Conservation (phyloP, 192 early-diverging fungal species). For the Backusella liffmaniae region DNA sequence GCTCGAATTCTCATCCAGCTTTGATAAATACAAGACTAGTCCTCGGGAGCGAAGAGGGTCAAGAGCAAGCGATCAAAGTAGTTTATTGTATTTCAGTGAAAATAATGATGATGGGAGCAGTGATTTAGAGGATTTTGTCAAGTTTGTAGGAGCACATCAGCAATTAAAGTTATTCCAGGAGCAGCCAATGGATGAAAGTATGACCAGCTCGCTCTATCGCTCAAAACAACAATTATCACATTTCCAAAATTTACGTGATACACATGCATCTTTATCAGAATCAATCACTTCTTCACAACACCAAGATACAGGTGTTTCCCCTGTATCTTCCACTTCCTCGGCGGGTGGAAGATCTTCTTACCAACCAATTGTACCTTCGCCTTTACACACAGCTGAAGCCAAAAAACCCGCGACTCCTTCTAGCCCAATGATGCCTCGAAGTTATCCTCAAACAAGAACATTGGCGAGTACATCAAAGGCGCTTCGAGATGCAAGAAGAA, state of each 20-base stretch:
- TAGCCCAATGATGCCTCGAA: slow-evolving; percentile 4
- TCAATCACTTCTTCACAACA: slow-evolving; percentile 16
- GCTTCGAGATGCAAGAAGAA: not conserved
- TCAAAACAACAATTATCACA: slow-evolving; percentile 23
- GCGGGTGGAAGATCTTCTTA: slow-evolving; percentile 3
- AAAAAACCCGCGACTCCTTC: not conserved
- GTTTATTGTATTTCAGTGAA: not conserved
- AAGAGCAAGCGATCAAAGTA: slow-evolving; percentile 28
- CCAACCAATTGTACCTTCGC: slow-evolving; percentile 7
- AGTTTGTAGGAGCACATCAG: slow-evolving; percentile 54
- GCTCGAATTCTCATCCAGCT: slow-evolving; percentile 15
- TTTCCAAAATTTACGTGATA: slow-evolving; percentile 32
- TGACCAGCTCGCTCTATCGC: slow-evolving; percentile 6
- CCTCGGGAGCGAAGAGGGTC: slow-evolving; percentile 9
- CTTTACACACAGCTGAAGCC: not conserved
- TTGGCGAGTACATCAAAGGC: not conserved
- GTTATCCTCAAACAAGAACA: slow-evolving; percentile 2
- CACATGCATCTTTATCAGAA: slow-evolving; percentile 31
- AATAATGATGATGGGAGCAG: slow-evolving; percentile 23
- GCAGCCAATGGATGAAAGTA: not conserved
- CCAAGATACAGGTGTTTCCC: not conserved
- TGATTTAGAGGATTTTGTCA: slow-evolving; percentile 67
- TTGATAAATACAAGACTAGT: slow-evolving; percentile 32
- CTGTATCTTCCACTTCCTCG: slow-evolving; percentile 8
- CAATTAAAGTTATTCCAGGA: slow-evolving; percentile 50